Conservation (phyloP, 805 yeast genomes). For the Nakazawaea ernobii region DNA sequence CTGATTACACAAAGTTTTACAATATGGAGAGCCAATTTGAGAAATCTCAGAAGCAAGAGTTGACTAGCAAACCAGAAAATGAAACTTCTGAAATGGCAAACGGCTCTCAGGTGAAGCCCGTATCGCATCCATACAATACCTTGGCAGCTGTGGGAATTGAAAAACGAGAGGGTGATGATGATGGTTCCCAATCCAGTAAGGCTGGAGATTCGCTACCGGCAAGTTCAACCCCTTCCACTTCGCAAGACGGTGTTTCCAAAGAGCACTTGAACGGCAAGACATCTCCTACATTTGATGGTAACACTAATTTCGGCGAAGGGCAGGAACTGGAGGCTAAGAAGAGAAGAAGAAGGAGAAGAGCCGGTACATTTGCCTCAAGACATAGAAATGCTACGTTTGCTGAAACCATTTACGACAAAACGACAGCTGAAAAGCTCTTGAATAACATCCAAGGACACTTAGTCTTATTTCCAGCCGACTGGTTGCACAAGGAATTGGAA, state of each 20-base stretch:
- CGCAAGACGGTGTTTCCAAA: background rate
- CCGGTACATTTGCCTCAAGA: conserved; percentile 6
- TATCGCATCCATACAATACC: background rate
- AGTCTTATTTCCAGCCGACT: conserved; percentile 87
- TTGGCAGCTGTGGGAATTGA: conserved; percentile 4
- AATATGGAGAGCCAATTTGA: conserved; percentile 56
- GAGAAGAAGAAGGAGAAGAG: conserved; percentile 1
- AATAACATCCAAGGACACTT: conserved; percentile 77
- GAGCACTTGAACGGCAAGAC: background rate
- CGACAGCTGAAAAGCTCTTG: conserved; percentile 70
- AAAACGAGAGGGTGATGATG: background rate
- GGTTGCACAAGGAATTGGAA: conserved; percentile 84
- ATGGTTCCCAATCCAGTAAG: background rate
- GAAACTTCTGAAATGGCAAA: conserved; percentile 2
- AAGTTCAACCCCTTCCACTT: conserved; percentile 1
- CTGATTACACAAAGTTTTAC: conserved; percentile 71
- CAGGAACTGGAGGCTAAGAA: background rate
- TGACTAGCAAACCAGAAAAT: background rate
- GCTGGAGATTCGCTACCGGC: background rate
- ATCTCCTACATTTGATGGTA: background rate
- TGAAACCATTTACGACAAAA: conserved; percentile 42
- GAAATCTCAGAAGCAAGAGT: conserved; percentile 21
- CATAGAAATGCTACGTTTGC: conserved; percentile 5
- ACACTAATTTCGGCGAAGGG: background rate
- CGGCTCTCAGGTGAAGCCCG: background rate